These are phyloP conservation scores for Alternaria longipes DNA, from an alignment of 2,329 filamentous ascomycete species.

Conservation along the genomic window DNA sequence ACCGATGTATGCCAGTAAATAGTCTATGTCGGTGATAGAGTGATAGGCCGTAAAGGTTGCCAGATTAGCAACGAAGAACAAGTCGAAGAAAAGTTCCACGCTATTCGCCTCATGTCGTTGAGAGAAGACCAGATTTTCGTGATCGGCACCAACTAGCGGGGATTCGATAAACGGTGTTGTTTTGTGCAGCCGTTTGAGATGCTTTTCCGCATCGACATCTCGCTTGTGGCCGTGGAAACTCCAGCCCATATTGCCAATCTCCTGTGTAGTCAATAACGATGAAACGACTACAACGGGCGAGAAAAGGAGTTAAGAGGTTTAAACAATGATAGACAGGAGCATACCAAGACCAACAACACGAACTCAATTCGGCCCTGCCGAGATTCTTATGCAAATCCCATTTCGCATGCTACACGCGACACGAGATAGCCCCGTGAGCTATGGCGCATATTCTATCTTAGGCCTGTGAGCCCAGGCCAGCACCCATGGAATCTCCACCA, in stretches of 20 bases:
- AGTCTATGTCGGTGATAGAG: slow-evolving; percentile 46
- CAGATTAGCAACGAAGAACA: slow-evolving; percentile 49
- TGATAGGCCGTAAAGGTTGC: slow-evolving; percentile 53
- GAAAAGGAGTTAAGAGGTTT: slow-evolving; percentile 1
- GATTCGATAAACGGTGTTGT: slow-evolving; percentile 47
- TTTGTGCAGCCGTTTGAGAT: slow-evolving; percentile 47
- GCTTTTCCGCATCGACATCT: slow-evolving; percentile 47
- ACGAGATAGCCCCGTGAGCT: slow-evolving; percentile 3
- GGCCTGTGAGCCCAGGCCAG: background rate
- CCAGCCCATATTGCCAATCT: slow-evolving; percentile 39
- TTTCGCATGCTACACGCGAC: slow-evolving; percentile 8
- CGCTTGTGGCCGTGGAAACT: slow-evolving; percentile 42
- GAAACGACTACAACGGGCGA: background rate
- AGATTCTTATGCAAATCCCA: slow-evolving; percentile 16
- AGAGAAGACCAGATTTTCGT: slow-evolving; percentile 48
- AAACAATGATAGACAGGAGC: background rate
- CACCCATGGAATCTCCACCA: slow-evolving; percentile 4
- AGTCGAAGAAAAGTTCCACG: slow-evolving; percentile 50
- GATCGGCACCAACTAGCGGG: slow-evolving; percentile 48
- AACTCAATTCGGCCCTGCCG: background rate
- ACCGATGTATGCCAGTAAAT: slow-evolving; percentile 49
- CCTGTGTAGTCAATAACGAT: background rate
- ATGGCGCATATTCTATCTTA: slow-evolving; percentile 12
- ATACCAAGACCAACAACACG: slow-evolving; percentile 1
- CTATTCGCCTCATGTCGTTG: slow-evolving; percentile 53